Evolutionary conservation across 495 filamentous ascomycete species (phyloP).

Genomic region (Evernia prunastri): DNA sequence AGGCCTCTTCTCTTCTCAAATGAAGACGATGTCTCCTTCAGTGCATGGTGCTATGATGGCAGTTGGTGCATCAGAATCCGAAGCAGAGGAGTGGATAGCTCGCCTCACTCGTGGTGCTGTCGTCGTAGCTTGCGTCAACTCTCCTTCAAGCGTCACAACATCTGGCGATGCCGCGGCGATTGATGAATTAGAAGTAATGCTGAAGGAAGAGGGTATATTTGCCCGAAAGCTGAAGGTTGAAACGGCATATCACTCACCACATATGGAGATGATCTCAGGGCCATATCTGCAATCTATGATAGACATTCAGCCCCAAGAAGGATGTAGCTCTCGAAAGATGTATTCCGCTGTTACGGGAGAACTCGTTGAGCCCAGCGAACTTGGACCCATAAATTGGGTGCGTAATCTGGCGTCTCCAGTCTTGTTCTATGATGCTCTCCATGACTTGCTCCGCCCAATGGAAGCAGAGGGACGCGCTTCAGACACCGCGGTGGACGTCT

Average conservation of each 20-base stretch:
- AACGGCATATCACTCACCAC: conserved; percentile 41
- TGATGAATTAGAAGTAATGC: conserved; percentile 28
- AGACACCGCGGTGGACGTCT: conserved; percentile 23
- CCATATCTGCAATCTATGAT: conserved; percentile 33
- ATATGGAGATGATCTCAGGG: conserved; percentile 35
- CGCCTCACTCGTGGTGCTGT: conserved; percentile 2
- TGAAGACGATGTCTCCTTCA: conserved; percentile 8
- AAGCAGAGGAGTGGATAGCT: conserved; percentile 24
- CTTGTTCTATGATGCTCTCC: conserved; percentile 33
- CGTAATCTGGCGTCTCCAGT: conserved; percentile 41
- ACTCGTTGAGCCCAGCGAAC: conserved; percentile 21
- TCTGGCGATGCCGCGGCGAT: conserved; percentile 31
- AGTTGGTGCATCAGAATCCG: conserved; percentile 24
- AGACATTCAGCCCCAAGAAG: conserved; percentile 26
- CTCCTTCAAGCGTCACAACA: conserved; percentile 33
- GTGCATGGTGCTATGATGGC: conserved; percentile 35
- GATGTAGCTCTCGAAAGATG: conserved; percentile 28
- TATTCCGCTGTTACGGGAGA: conserved; percentile 37
- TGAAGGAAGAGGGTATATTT: conserved; percentile 33
- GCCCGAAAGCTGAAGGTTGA: conserved; percentile 37
- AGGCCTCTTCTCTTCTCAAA: conserved; percentile 24
- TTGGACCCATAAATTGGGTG: conserved; percentile 35
- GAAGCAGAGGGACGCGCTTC: conserved; percentile 16
- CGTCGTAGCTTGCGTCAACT: conserved; percentile 35
- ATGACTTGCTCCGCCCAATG: conserved; percentile 13